These are phyloP conservation scores for Hypsizygus marmoreus DNA, from an alignment of 768 basidiomycete genomes.

Conservation along the genomic window DNA sequence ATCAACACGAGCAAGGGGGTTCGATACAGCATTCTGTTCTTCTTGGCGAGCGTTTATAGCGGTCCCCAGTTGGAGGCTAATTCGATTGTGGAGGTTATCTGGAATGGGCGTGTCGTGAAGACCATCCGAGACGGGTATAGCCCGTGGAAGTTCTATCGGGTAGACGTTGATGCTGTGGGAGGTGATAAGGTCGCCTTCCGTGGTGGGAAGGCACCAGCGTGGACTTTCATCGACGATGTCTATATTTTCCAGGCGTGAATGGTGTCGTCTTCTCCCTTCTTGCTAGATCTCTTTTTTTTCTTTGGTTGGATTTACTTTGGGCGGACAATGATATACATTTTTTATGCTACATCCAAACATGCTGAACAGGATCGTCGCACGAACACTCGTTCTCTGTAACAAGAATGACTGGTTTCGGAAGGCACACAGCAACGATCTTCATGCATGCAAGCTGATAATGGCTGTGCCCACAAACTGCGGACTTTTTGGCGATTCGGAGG, in stretches of 20 bases:
- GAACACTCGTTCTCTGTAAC: too few species aligned
- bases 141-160: constrained; percentile 38
- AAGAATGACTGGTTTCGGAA: too few species aligned
- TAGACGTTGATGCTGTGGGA: constrained; percentile 30
- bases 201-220: constrained; percentile 48
- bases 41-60: constrained; percentile 41
- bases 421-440: too few species aligned
- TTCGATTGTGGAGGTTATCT: constrained; percentile 41
- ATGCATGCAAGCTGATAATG: too few species aligned
- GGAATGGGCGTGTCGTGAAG: constrained; percentile 40
- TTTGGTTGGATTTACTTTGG: too few species aligned
- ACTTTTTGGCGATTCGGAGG: too few species aligned
- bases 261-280: too few species aligned
- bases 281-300: constrained; percentile 1
- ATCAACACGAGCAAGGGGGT: constrained; percentile 37
- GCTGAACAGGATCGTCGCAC: too few species aligned
- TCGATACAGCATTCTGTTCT: constrained; percentile 43
- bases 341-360: too few species aligned
- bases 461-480: too few species aligned
- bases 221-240: constrained; percentile 51
- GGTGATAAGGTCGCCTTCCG: constrained; percentile 25
- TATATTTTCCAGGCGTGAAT: constrained; percentile 20
- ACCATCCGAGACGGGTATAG: constrained; percentile 38
- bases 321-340: too few species aligned
- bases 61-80: constrained; percentile 30